A percentile compares a stretch with the other conserved stretches of the same genome.
These are phyloP conservation scores for Fusarium poae DNA, from an alignment of 2,329 filamentous ascomycete species.

Conservation along the genomic window DNA sequence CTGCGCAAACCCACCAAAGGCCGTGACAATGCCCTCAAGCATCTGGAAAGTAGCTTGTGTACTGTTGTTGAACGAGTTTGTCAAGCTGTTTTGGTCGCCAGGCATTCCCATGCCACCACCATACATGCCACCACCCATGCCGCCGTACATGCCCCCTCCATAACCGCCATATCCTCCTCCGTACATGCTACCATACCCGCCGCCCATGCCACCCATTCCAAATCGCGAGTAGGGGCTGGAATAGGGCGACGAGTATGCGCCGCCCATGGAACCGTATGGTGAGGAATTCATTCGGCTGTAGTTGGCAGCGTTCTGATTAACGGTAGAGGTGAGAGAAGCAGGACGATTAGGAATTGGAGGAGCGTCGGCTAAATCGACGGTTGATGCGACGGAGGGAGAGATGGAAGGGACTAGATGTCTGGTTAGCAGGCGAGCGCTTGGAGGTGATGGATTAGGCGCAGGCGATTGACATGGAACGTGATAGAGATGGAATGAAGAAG, in stretches of 20 bases:
- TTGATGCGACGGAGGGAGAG: constrained; percentile 57
- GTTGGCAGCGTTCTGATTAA: constrained; percentile 88
- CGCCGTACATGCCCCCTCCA: constrained; percentile 59
- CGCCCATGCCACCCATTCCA: constrained; percentile 27
- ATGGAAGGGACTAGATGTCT: constrained; percentile 55
- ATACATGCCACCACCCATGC: constrained; percentile 58
- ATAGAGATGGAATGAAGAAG: constrained; percentile 5
- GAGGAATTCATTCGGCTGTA: constrained; percentile 76
- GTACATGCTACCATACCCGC: constrained; percentile 41
- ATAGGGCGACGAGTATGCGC: constrained; percentile 58
- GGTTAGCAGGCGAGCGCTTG: constrained; percentile 47
- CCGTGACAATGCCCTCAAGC: constrained; percentile 95
- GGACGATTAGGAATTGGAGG: constrained; percentile 87
- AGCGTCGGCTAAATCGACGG: constrained; percentile 56
- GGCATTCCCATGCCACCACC: constrained; percentile 65
- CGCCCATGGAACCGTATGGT: constrained; percentile 62
- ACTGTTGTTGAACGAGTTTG: constrained; percentile 94
- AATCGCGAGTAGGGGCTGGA: constrained; percentile 62
- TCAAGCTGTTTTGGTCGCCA: constrained; percentile 92
- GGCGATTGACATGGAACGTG: constrained; percentile 6
- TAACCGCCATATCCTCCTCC: constrained; percentile 56
- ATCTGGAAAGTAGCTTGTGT: constrained; percentile 98
- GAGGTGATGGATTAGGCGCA: constrained; percentile 11
- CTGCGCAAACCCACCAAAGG: constrained; percentile 97
- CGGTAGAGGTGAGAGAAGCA: constrained; percentile 79